These are phyloP conservation scores for Colletotrichum neosansevieriae DNA, from an alignment of 2,329 filamentous ascomycete species.

Conservation along the genomic window DNA sequence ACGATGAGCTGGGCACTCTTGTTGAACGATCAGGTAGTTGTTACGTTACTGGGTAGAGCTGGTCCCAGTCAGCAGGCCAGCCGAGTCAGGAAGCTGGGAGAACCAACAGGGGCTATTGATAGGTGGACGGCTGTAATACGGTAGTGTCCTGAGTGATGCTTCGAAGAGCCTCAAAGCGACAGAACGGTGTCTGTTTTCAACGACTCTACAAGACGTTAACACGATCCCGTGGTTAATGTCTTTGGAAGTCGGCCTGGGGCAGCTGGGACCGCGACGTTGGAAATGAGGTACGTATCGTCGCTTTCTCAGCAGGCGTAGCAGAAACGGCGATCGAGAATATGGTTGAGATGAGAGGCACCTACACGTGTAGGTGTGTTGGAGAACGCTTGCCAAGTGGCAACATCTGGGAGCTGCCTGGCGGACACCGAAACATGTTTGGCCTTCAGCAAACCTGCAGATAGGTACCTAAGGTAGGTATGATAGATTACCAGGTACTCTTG, in stretches of 20 bases:
- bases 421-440: conserved; percentile 29
- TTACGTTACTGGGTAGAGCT: conserved; percentile 6
- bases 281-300: conserved; percentile 26
- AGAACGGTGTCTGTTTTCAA: neutral
- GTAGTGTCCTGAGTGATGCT: conserved; percentile 2
- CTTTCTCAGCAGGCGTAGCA: neutral
- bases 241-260: conserved; percentile 20
- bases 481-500: no score
- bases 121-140: conserved; percentile 20
- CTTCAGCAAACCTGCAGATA: neutral
- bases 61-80: conserved; percentile 33
- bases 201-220: neutral
- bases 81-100: conserved; percentile 35
- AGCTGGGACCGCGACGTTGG: neutral
- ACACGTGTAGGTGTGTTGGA: neutral
- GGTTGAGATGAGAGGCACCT: conserved; percentile 16
- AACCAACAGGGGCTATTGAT: conserved; percentile 26
- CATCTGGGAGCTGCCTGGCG: neutral
- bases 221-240: conserved; percentile 28
- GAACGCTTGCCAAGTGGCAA: neutral
- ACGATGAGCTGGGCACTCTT: conserved; percentile 20
- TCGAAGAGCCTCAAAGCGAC: neutral
- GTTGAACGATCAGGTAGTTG: conserved; percentile 1
- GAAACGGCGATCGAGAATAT: neutral
- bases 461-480: no score